These are phyloP conservation scores for Microsporum canis DNA, from an alignment of 2,329 filamentous ascomycete species.

Conservation along the genomic window DNA sequence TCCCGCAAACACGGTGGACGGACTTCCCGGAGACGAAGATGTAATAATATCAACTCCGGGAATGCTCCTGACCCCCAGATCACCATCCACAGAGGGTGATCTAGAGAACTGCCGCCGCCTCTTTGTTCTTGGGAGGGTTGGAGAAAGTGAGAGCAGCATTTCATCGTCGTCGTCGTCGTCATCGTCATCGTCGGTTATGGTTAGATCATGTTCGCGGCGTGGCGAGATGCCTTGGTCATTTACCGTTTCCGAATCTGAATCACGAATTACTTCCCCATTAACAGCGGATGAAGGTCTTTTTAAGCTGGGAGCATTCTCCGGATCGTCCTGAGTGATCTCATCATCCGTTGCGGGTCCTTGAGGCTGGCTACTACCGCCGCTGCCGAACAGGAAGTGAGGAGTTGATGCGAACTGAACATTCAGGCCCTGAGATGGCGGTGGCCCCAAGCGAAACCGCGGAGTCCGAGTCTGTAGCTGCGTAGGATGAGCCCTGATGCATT, in stretches of 20 bases:
- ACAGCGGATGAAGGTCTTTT: neutral
- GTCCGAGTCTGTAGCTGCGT: neutral
- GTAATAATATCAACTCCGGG: neutral
- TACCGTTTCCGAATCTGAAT: constrained; percentile 8
- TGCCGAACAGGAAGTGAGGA: constrained; percentile 13
- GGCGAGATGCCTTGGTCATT: neutral
- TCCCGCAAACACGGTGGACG: constrained; percentile 3
- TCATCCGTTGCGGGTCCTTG: neutral
- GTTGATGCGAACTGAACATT: constrained; percentile 13
- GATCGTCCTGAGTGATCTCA: constrained; percentile 6
- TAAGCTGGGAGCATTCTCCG: neutral
- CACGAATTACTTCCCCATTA: constrained; percentile 11
- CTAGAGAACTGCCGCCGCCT: constrained; percentile 22
- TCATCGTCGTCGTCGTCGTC: constrained; percentile 21
- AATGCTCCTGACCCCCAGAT: neutral
- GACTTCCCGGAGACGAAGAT: neutral
- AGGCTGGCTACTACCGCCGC: neutral
- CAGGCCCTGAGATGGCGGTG: constrained; percentile 8
- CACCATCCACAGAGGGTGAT: constrained; percentile 4
- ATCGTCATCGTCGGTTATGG: constrained; percentile 12
- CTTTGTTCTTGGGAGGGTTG: constrained; percentile 20
- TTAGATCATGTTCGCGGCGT: neutral
- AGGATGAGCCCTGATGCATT: neutral
- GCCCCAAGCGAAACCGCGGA: constrained; percentile 13
- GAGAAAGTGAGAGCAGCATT: constrained; percentile 20